Percentiles rank a stretch among this genome's conserved stretches.
Evolutionary conservation across 495 filamentous ascomycete genomes (phyloP).

Genomic region (Parathielavia appendiculata): DNA sequence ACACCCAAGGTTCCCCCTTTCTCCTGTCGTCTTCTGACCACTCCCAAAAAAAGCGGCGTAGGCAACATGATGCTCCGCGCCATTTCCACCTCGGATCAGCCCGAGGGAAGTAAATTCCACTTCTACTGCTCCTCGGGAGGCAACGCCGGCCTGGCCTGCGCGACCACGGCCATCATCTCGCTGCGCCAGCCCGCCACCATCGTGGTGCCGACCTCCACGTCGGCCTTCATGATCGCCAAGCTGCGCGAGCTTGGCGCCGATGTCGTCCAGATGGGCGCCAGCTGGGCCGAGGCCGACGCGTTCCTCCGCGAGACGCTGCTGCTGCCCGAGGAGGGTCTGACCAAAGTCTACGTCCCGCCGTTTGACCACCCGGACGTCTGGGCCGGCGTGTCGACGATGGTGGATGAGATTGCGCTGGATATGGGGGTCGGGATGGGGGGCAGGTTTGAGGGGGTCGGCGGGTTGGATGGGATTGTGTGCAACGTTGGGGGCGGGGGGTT

Average conservation of each 20-base stretch:
- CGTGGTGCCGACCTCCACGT: constrained; percentile 67
- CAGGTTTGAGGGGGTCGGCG: background rate
- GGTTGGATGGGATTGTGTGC: constrained; percentile 68
- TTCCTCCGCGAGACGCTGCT: constrained; percentile 62
- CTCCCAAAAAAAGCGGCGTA: constrained; percentile 48
- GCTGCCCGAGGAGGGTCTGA: constrained; percentile 31
- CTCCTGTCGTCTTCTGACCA: background rate
- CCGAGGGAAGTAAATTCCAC: too few species aligned
- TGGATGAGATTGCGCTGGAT: constrained; percentile 62
- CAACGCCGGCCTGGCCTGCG: constrained; percentile 89
- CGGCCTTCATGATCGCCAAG: constrained; percentile 66
- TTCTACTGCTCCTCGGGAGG: constrained; percentile 88
- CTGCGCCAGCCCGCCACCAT: constrained; percentile 68
- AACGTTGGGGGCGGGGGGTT: constrained; percentile 87
- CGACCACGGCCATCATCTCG: constrained; percentile 60
- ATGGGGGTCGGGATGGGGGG: constrained; percentile 21
- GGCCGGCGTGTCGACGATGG: constrained; percentile 66
- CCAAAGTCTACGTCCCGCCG: constrained; percentile 80
- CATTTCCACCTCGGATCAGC: constrained; percentile 29
- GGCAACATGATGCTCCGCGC: constrained; percentile 67
- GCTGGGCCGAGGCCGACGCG: constrained; percentile 72
- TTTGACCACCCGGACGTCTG: constrained; percentile 87
- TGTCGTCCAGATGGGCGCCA: constrained; percentile 66
- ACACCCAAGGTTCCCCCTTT: background rate
- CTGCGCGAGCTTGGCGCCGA: constrained; percentile 63